Percentiles rank a stretch among this genome's conserved stretches.
phyloP scores from a whole-genome alignment of 148 eudicot species.

The Nepenthes mirabilis region DNA sequence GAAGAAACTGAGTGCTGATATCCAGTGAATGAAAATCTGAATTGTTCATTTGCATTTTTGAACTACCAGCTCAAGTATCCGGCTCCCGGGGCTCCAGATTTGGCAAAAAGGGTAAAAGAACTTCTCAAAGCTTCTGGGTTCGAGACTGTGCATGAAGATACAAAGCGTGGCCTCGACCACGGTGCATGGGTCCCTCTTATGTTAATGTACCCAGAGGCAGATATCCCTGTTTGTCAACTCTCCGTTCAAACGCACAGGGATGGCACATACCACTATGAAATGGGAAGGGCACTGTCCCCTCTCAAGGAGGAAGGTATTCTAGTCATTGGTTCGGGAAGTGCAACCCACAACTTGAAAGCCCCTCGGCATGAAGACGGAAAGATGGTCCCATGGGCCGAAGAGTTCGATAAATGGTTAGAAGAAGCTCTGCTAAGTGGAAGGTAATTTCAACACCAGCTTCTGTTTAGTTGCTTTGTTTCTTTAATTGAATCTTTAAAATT shows the following conservation, averaged over 20 bases:
- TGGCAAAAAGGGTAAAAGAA: conserved; percentile 60
- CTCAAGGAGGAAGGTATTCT: conserved; percentile 76
- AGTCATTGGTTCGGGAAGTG: conserved; percentile 75
- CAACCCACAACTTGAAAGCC: conserved; percentile 57
- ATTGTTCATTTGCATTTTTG: background rate
- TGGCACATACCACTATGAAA: conserved; percentile 52
- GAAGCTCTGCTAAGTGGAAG: conserved; percentile 52
- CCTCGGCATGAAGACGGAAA: conserved; percentile 7
- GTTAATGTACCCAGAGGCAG: conserved; percentile 86
- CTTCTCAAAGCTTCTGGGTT: conserved; percentile 44
- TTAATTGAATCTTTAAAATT: no score
- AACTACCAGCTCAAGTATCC: conserved; percentile 67
- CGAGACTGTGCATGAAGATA: conserved; percentile 35
- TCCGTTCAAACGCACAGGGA: conserved; percentile 48
- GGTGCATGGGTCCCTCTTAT: conserved; percentile 92
- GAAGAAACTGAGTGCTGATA: no score
- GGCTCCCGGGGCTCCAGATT: conserved; percentile 73
- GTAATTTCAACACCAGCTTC: conserved; percentile 12
- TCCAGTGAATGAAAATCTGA: background rate
- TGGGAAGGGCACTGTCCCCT: conserved; percentile 63
- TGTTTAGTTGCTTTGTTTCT: no score
- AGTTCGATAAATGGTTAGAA: conserved; percentile 75
- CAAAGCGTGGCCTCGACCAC: conserved; percentile 74
- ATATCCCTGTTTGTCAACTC: conserved; percentile 85
- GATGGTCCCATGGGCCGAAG: conserved; percentile 50